Evolutionary conservation across 2,329 filamentous ascomycete genomes (phyloP).

Genomic region (Blastomyces percursus): DNA sequence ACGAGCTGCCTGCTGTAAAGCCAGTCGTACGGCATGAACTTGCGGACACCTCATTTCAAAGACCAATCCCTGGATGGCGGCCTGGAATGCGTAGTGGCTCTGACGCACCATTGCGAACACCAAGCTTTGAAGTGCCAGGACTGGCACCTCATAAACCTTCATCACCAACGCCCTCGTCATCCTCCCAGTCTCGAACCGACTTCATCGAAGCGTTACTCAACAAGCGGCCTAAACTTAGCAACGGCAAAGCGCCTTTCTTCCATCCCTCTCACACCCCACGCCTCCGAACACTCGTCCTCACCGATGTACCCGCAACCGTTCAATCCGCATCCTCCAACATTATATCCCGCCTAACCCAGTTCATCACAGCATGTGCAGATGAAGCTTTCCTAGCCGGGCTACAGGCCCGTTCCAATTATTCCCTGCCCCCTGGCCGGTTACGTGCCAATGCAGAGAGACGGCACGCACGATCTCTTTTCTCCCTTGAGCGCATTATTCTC

Average conservation of each 20-base stretch:
- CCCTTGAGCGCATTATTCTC: constrained; percentile 44
- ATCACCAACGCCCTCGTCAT: constrained; percentile 13
- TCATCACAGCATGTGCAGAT: constrained; percentile 47
- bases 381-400: constrained; percentile 44
- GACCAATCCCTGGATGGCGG: background rate
- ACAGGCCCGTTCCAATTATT: constrained; percentile 46
- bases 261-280: constrained; percentile 47
- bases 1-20: constrained; percentile 26
- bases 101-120: background rate
- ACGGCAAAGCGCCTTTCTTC: constrained; percentile 27
- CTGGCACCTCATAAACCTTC: background rate
- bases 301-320: constrained; percentile 42
- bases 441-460: constrained; percentile 40
- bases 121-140: constrained; percentile 3
- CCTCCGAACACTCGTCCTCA: constrained; percentile 45
- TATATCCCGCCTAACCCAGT: constrained; percentile 38
- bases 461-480: constrained; percentile 43
- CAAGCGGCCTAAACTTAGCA: constrained; percentile 27
- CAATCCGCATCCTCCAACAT: constrained; percentile 35
- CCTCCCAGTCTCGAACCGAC: constrained; percentile 19
- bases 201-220: constrained; percentile 30
- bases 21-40: constrained; percentile 28
- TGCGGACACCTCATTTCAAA: constrained; percentile 21
- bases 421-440: constrained; percentile 46
- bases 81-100: background rate